Base-by-base conservation (phyloP, 352 stramenopile genomes). In the Pythium brassicae region DNA sequence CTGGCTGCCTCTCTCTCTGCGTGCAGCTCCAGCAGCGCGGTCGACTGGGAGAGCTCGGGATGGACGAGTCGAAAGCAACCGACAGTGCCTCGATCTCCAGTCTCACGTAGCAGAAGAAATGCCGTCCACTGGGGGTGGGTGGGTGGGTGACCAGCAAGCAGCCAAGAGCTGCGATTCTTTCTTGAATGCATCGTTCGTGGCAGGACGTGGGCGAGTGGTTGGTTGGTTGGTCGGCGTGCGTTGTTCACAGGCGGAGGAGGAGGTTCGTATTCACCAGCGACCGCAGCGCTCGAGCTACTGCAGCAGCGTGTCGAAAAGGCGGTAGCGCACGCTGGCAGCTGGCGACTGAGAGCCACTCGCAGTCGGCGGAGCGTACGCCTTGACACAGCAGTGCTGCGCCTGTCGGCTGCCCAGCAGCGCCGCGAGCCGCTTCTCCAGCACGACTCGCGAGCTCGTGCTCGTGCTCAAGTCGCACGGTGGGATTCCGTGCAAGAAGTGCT, bases 401-500 rank as follows among this genome's bases (percentile, higher is more conserved):
- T 71, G 46, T 0, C 50, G 29, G 2, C 49, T 49, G 9, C 40
- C 25, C 9, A 82, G 17, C 39, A 92, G 50, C 15, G 70, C 68
- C 9, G n/a, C 39, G 2, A 89, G 50, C 0, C 74, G 65, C 57
- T 89, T 83, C 39, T 83, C 49, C 7, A 92, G 52, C 23, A 89
- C 51, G 10, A 34, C 20, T 20, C 71, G 76, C 8, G 79, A 89
- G 26, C 56, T 86, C 7, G 74, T 81, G 53, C 63, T 80, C 50
- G 59, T 71, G 27, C 22, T 60, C 27, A 92, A 66, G 57, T 92
- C 77, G 42, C 82, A 87, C 2, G 79, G 74, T 1, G 82, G 82
- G 27, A 90, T 83, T 9, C 77, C 82, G 23, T 83, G 77, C 39
- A 92, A 53, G 55, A 92, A 89, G 44, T 79, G 59, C 44, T 87